Evolutionary conservation across 805 yeast species (phyloP).

Genomic region (Ogataea pilisensis): DNA sequence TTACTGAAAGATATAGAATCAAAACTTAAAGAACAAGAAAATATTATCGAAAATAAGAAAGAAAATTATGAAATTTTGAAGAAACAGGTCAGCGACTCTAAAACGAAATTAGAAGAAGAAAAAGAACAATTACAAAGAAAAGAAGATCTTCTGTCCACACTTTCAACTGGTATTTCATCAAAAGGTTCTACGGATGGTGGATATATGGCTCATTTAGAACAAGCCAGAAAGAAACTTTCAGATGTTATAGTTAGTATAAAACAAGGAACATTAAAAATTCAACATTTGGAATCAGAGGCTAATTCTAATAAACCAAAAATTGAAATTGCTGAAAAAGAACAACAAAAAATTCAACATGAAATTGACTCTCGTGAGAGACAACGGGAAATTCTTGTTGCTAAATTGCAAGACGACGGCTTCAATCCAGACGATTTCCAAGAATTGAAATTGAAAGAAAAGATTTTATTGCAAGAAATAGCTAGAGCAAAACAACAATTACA

Average conservation of each 20-base stretch:
- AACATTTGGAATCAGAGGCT: slow-evolving; percentile 53
- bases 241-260: slow-evolving; percentile 52
- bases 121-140: slow-evolving; percentile 51
- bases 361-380: slow-evolving; percentile 40
- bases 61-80: slow-evolving; percentile 40
- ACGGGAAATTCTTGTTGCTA: slow-evolving; percentile 34
- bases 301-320: slow-evolving; percentile 43
- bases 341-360: slow-evolving; percentile 36
- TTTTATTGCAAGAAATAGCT: slow-evolving; percentile 41
- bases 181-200: slow-evolving; percentile 76
- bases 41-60: slow-evolving; percentile 23
- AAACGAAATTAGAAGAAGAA: slow-evolving; percentile 38
- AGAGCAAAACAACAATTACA: slow-evolving; percentile 46
- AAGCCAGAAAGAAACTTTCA: slow-evolving; percentile 52
- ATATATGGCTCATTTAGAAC: slow-evolving; percentile 65
- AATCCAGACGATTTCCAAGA: slow-evolving; percentile 42
- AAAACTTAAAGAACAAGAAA: slow-evolving; percentile 27
- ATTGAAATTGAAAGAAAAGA: slow-evolving; percentile 43
- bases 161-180: slow-evolving; percentile 87
- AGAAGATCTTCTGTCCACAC: slow-evolving; percentile 75
- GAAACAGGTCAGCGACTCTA: slow-evolving; percentile 40
- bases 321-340: slow-evolving; percentile 48
- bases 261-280: slow-evolving; percentile 54
- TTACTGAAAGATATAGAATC: slow-evolving; percentile 32
- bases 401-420: slow-evolving; percentile 53